Evolutionary conservation across 1,139 yeast genomes (phyloP).

Genomic region (Zygosaccharomyces pseudobailii): DNA sequence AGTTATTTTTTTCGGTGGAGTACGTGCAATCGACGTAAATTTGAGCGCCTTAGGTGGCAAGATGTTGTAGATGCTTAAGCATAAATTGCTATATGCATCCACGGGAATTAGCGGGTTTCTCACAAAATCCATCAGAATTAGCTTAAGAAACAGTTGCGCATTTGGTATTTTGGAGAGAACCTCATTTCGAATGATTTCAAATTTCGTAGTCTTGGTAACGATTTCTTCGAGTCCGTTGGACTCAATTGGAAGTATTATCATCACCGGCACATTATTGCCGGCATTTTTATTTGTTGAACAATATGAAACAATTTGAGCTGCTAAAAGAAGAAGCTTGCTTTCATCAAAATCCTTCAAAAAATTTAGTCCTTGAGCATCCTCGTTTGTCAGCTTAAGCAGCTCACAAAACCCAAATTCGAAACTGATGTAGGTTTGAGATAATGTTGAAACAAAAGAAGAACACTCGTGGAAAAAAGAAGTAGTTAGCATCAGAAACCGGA

Average conservation of each 20-base stretch:
- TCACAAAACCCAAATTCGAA: conserved; percentile 36
- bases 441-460: conserved; percentile 25
- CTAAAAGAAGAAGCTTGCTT: conserved; percentile 40
- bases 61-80: conserved; percentile 61
- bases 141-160: conserved; percentile 45
- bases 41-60: conserved; percentile 39
- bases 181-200: conserved; percentile 44
- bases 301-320: conserved; percentile 44
- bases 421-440: conserved; percentile 31
- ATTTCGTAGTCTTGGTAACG: conserved; percentile 45
- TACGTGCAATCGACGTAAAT: conserved; percentile 33
- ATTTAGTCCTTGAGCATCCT: conserved; percentile 30
- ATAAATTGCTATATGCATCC: conserved; percentile 39
- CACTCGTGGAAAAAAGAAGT: conserved; percentile 31
- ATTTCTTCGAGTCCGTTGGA: conserved; percentile 40
- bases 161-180: conserved; percentile 43
- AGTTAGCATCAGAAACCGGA: conserved; percentile 48
- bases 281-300: conserved; percentile 32
- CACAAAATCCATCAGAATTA: conserved; percentile 52
- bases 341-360: conserved; percentile 27
- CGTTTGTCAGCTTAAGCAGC: conserved; percentile 29
- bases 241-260: conserved; percentile 34
- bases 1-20: conserved; percentile 39
- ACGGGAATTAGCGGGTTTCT: conserved; percentile 36
- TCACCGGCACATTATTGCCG: conserved; percentile 29